Base-by-base conservation (phyloP, 2,329 filamentous ascomycete genomes). In the Phialocephala subalpina region DNA sequence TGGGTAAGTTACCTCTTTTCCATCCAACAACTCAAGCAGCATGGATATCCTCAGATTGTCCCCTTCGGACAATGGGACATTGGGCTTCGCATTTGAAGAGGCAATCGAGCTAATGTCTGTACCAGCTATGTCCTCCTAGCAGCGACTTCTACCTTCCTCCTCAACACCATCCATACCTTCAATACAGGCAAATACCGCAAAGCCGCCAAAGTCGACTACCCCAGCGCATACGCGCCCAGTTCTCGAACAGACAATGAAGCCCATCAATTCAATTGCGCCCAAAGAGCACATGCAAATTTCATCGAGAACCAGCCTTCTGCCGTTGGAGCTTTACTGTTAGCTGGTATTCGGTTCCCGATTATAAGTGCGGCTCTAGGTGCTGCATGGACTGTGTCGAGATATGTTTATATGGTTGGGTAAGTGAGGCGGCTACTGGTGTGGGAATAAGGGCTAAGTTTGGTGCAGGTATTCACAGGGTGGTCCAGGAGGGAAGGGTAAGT, bases 211-310 rank as follows among this genome's bases (percentile, higher is more conserved):
- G 75, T 90, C 72, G 74, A 77, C 52, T 90, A 90, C 72, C 89
- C 89, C 29, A 82, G 79, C 60, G 73, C 84, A 52, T 90, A 90
- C 72, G 88, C 72, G 0, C 70, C 70, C 0, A 33, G 56, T 0
- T 66, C 69, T 3, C 68, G 70, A 29, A 75, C 69, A 27, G 70
- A 71, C 83, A 52, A 60, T 11, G 73, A 62, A 57, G 75, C 75
- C 9, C 84, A 78, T 76, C 74, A 77, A 61, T 90, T 91, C 81
- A 91, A 91, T 82, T 90, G 87, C 80, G 85, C 85, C 60, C 87
- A 90, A 73, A 85, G 86, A 57, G 83, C 87, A 11, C 89, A 91
- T 75, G 78, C 81, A 72, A 90, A 91, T 81, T 91, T 83, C 78
- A 82, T 82, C 69, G 89, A 91, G 81, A 89, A 87, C 78, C 80